Evolutionary conservation across 2,329 filamentous ascomycete genomes (phyloP).

Genomic region (Paecilomyces formosus): DNA sequence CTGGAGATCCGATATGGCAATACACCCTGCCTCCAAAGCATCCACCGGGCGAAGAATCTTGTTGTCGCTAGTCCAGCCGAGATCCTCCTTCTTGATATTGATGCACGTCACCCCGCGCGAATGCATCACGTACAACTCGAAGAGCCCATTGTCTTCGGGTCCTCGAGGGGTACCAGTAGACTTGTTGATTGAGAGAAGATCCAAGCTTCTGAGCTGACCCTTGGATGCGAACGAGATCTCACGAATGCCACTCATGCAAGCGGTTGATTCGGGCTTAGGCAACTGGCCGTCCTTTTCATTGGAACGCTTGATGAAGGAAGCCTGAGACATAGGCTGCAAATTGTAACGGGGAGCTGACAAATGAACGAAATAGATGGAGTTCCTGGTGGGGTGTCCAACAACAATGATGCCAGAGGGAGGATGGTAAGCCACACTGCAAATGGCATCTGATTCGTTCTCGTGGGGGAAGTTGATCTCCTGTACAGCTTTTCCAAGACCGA

Average conservation of each 20-base stretch:
- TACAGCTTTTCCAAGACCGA: conserved; percentile 87
- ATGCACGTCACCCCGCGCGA: conserved; percentile 93
- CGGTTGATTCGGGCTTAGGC: conserved; percentile 84
- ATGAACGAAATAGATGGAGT: conserved; percentile 96
- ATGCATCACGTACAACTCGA: conserved; percentile 96
- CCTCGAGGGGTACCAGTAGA: conserved; percentile 43
- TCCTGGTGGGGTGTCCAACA: conserved; percentile 90
- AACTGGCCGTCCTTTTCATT: conserved; percentile 64
- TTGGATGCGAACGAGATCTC: conserved; percentile 89
- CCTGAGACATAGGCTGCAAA: conserved; percentile 71
- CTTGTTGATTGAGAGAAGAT: conserved; percentile 67
- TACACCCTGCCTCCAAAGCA: conserved; percentile 64
- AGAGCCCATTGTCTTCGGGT: conserved; percentile 64
- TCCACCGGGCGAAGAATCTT: conserved; percentile 76
- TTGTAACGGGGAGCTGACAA: conserved; percentile 91
- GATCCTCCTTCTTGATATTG: conserved; percentile 75
- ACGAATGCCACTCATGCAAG: conserved; percentile 92
- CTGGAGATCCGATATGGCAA: conserved; percentile 65
- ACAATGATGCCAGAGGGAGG: conserved; percentile 86
- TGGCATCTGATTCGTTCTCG: conserved; percentile 92
- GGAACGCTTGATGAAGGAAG: conserved; percentile 75
- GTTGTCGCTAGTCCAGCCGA: conserved; percentile 87
- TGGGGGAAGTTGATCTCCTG: conserved; percentile 96
- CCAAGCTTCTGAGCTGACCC: conserved; percentile 79
- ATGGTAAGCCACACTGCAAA: conserved; percentile 95